Base-by-base conservation (phyloP, 2,329 filamentous ascomycete species). In the Alternaria sp. region DNA sequence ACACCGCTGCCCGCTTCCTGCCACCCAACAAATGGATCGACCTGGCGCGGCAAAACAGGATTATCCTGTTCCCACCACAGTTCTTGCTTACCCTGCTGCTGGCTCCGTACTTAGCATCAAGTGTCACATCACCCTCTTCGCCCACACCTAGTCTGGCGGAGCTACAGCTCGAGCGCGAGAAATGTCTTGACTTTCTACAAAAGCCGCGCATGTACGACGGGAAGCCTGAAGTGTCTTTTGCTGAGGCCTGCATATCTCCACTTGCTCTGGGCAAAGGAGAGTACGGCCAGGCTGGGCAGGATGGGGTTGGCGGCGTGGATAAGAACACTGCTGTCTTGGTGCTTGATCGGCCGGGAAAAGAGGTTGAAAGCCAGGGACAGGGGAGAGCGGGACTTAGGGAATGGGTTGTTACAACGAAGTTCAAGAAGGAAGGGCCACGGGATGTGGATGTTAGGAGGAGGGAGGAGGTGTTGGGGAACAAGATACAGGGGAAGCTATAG, bases 41-140 rank as follows among this genome's bases (percentile, higher is more conserved):
- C 6, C 85, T 87, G 53, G 90, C 91, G 5, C 81, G 84, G 3
- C 77, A 78, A 3, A 89, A 89, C 26, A 85, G 91, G 43, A 89
- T 97, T 63, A 91, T 96, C 61, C 82, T 99, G 6, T 97, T 96
- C 75, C 96, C 96, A 5, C 96, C 96, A 0, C 96, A 98, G 75
- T 91, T 90, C 75, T 93, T 91, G 79, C 85, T 96, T 5, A 83
- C 93, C 11, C 81, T 85, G 32, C 80, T 91, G 0, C 79, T 92
- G 2, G 78, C 85, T 0, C 81, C 80, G 2, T 87, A 89, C 68
- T 80, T 91, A 15, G 76, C 74, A 5, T 79, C 81, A 5, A 72
- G 72, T 1, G 26, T 76, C 0, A 77, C 73, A 0, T 64, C 70
- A 0, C 63, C 71, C 1, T 67, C 67, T 1, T 73, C 66, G 1